These are phyloP conservation scores for Leishmania aethiopica DNA, from an alignment of 208 protist species.

Conservation along the genomic window DNA sequence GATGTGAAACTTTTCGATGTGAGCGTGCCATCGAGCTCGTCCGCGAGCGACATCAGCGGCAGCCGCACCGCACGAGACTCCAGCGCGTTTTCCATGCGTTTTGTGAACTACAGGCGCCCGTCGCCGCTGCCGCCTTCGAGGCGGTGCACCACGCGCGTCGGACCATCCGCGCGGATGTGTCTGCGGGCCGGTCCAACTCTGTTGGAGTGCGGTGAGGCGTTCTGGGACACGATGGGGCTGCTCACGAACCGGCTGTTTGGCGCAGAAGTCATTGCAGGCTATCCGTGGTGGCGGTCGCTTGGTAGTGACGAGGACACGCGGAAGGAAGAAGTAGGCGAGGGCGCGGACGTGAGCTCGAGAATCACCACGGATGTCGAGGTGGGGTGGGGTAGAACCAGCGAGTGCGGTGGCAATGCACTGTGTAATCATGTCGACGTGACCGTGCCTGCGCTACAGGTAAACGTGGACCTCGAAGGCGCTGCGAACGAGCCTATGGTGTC, in stretches of 20 bases:
- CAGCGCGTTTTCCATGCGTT: slow-evolving; percentile 17
- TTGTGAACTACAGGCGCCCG: slow-evolving; percentile 12
- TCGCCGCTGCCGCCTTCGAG: slow-evolving; percentile 22
- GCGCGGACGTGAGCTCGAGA: not conserved
- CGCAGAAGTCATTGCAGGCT: slow-evolving; percentile 18
- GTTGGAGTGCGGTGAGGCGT: slow-evolving; percentile 26
- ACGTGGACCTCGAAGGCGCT: not conserved
- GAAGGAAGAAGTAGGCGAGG: not conserved
- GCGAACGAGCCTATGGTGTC: not conserved
- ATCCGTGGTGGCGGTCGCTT: slow-evolving; percentile 23
- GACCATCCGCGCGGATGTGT: slow-evolving; percentile 5
- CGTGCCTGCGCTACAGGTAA: slow-evolving; percentile 1
- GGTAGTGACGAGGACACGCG: not conserved
- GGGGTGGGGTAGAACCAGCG: not conserved
- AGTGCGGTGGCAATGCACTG: not conserved
- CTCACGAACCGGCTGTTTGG: slow-evolving; percentile 30
- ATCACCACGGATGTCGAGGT: not conserved
- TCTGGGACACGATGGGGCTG: slow-evolving; percentile 28
- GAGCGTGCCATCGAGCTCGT: not conserved
- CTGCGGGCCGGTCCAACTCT: slow-evolving; percentile 13
- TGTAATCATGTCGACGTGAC: slow-evolving; percentile 1
- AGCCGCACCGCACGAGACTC: not conserved
- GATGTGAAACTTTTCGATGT: slow-evolving; percentile 10
- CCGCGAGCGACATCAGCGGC: not conserved
- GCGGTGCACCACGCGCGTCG: slow-evolving; percentile 10